A percentile compares a stretch with the other conserved stretches of the same genome.
These are phyloP conservation scores for Dothideomycetes sp. DNA, from an alignment of 2,329 filamentous ascomycete species.

Conservation along the genomic window DNA sequence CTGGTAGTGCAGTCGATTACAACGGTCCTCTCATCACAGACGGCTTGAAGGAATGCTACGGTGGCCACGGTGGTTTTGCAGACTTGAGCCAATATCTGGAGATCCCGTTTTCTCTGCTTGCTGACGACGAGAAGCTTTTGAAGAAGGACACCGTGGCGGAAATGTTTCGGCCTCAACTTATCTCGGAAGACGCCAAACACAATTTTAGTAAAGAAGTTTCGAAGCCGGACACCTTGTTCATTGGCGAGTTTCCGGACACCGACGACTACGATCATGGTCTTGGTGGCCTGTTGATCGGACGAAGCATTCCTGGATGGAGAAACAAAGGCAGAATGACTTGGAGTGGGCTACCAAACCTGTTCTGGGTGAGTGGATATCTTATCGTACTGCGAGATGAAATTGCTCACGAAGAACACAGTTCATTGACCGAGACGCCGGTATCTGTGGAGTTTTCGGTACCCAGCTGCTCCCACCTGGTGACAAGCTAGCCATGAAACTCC, in stretches of 20 bases:
- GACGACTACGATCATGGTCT: constrained; percentile 27
- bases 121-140: constrained; percentile 39
- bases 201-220: constrained; percentile 19
- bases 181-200: constrained; percentile 10
- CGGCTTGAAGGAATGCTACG: constrained; percentile 20
- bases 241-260: constrained; percentile 21
- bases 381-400: background rate
- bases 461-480: constrained; percentile 35
- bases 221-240: constrained; percentile 18
- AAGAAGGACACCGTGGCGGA: constrained; percentile 27
- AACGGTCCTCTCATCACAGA: constrained; percentile 13
- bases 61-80: constrained; percentile 20
- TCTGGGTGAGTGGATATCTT: constrained; percentile 27
- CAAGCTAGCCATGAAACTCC: constrained; percentile 21
- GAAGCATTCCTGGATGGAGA: constrained; percentile 25
- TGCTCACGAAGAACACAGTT: constrained; percentile 8
- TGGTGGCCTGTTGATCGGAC: constrained; percentile 31
- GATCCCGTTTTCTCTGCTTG: constrained; percentile 35
- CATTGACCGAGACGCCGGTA: constrained; percentile 26
- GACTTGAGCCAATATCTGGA: constrained; percentile 32
- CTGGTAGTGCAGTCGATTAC: background rate
- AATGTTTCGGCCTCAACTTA: constrained; percentile 40
- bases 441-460: constrained; percentile 32
- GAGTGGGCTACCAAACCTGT: constrained; percentile 36
- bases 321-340: constrained; percentile 31